These are phyloP conservation scores for Rhodotorula glutinis DNA, from an alignment of 1,284 basidiomycete species.

Conservation along the genomic window DNA sequence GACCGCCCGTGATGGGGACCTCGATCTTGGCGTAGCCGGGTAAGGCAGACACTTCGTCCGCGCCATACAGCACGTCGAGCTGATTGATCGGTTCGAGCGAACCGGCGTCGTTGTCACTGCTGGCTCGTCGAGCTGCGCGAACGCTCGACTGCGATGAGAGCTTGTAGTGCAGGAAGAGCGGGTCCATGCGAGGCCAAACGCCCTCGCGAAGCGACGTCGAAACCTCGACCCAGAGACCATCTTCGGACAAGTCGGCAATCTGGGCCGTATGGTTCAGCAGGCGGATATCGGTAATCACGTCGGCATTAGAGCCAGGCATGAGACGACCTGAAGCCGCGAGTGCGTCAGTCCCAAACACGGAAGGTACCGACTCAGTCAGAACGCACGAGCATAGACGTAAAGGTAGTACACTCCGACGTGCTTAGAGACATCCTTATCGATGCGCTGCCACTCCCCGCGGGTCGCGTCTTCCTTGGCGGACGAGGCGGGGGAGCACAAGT, in stretches of 20 bases:
- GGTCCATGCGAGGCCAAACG: slow-evolving; percentile 36
- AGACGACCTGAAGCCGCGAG: slow-evolving; percentile 25
- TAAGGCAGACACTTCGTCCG: slow-evolving; percentile 62
- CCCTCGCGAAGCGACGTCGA: slow-evolving; percentile 35
- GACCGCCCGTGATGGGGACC: slow-evolving; percentile 53
- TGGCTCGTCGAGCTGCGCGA: slow-evolving; percentile 23
- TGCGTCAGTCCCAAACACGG: neutral
- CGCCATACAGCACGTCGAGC: slow-evolving; percentile 78
- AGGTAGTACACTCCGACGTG: slow-evolving; percentile 36
- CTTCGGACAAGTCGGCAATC: slow-evolving; percentile 16
- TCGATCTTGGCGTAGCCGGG: slow-evolving; percentile 72
- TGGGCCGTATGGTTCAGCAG: slow-evolving; percentile 15
- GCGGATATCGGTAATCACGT: slow-evolving; percentile 33
- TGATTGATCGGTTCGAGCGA: slow-evolving; percentile 63
- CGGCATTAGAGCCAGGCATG: slow-evolving; percentile 19
- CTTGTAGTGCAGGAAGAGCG: slow-evolving; percentile 39
- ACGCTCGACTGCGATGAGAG: slow-evolving; percentile 26
- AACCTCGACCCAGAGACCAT: slow-evolving; percentile 27
- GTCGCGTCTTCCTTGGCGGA: slow-evolving; percentile 36
- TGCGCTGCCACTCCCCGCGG: slow-evolving; percentile 39
- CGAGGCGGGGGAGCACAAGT: slow-evolving; percentile 38
- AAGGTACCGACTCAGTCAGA: neutral
- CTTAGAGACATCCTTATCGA: slow-evolving; percentile 40
- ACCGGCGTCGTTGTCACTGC: slow-evolving; percentile 16
- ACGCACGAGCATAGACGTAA: slow-evolving; percentile 36